Evolutionary conservation across 495 filamentous ascomycete genomes (phyloP).

Genomic region (Penicillium simplicissimum): DNA sequence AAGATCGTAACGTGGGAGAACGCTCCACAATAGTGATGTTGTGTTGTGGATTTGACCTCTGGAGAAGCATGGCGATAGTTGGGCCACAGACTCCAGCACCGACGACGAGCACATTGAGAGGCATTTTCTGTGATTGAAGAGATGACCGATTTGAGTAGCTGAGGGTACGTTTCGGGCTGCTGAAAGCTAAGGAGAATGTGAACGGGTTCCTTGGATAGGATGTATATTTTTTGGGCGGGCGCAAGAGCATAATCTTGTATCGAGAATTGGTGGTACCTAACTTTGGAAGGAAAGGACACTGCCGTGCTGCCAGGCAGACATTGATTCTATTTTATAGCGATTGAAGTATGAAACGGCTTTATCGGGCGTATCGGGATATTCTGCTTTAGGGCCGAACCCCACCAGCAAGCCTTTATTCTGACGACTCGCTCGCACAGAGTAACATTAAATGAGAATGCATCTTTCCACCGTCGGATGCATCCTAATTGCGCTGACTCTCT

Average conservation of each 20-base stretch:
- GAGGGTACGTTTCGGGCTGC: neutral
- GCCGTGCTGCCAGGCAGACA: neutral
- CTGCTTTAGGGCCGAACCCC: constrained; percentile 1
- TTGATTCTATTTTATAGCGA: neutral
- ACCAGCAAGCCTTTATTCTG: neutral
- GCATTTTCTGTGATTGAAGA: neutral
- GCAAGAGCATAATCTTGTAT: neutral
- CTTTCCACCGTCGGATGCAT: neutral
- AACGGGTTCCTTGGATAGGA: neutral
- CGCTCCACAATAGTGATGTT: constrained; percentile 10
- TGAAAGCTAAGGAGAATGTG: neutral
- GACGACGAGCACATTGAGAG: constrained; percentile 8
- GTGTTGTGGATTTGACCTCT: constrained; percentile 8
- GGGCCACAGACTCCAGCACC: constrained; percentile 9
- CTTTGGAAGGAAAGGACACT: neutral
- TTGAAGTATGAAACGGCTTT: neutral
- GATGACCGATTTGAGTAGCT: neutral
- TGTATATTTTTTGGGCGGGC: neutral
- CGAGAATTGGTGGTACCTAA: neutral
- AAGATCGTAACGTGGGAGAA: neutral
- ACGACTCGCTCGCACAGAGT: neutral
- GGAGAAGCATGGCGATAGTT: constrained; percentile 6
- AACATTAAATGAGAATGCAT: neutral
- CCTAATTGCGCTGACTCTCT: neutral
- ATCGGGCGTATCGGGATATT: constrained; percentile 8